Conservation (phyloP, 2,329 filamentous ascomycete species). For the Diplocarpon rosae region DNA sequence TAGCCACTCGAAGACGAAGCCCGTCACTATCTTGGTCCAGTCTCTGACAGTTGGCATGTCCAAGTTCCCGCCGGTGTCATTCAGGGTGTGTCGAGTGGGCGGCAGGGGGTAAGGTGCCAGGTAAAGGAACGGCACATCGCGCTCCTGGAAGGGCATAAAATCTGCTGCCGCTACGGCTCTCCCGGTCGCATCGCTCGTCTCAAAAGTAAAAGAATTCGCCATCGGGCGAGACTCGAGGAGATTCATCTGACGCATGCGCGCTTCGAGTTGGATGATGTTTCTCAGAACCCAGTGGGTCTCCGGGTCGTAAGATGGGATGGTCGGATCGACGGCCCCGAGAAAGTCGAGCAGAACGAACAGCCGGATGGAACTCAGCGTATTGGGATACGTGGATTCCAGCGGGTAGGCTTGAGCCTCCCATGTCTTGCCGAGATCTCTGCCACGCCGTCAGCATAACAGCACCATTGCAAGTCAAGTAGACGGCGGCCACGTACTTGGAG, state of each 20-base stretch:
- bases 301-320: constrained; percentile 71
- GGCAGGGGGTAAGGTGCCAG: constrained; percentile 75
- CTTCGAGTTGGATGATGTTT: constrained; percentile 60
- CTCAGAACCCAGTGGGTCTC: constrained; percentile 85
- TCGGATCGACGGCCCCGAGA: constrained; percentile 56
- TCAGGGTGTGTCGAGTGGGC: constrained; percentile 66
- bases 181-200: constrained; percentile 23
- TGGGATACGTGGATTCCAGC: constrained; percentile 58
- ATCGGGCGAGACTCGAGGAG: constrained; percentile 52
- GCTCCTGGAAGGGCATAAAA: constrained; percentile 73
- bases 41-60: constrained; percentile 69
- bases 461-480: too few species aligned
- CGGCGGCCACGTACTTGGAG: constrained; percentile 44
- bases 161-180: constrained; percentile 57
- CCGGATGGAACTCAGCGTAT: constrained; percentile 63
- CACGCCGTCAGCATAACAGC: too few species aligned
- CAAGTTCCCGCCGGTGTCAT: constrained; percentile 71
- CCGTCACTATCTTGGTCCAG: constrained; percentile 72
- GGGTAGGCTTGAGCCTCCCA: constrained; percentile 64
- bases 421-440: constrained; percentile 58
- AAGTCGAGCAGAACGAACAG: constrained; percentile 81
- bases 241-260: constrained; percentile 53
- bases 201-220: constrained; percentile 15
- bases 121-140: constrained; percentile 84
- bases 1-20: constrained; percentile 82